Percentiles rank a stretch among this genome's conserved stretches.
phyloP scores from a whole-genome alignment of 345 rosid genomes.

The Chamaenerion angustifolium region DNA sequence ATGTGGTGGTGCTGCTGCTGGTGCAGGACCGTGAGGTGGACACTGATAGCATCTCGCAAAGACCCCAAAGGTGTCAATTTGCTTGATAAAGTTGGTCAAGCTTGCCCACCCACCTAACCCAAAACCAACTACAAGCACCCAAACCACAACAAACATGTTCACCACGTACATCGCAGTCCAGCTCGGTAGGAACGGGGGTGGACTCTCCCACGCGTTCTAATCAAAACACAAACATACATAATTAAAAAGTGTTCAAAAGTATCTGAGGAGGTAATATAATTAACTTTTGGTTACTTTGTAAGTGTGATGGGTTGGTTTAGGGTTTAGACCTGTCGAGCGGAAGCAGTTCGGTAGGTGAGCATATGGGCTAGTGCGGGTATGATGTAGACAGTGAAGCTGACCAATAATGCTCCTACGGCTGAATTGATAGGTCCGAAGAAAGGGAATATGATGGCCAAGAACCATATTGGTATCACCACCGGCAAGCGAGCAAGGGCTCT shows the following conservation, averaged over 20 bases:
- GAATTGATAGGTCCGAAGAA: conserved; percentile 31
- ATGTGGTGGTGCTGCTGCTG: too few relatives aligned
- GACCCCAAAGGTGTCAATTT: conserved; percentile 2
- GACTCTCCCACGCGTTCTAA: neutral
- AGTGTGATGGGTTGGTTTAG: too few relatives aligned
- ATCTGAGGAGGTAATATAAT: too few relatives aligned
- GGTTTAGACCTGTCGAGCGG: conserved; percentile 32
- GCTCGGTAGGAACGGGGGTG: neutral
- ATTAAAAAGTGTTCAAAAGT: too few relatives aligned
- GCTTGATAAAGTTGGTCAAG: neutral
- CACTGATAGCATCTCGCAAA: conserved; percentile 3
- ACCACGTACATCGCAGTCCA: neutral
- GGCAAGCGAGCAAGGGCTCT: conserved; percentile 26
- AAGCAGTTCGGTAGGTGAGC: conserved; percentile 24
- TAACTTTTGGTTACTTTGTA: too few relatives aligned
- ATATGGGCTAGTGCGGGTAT: conserved; percentile 28
- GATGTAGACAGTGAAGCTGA: conserved; percentile 32
- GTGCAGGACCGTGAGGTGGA: too few relatives aligned
- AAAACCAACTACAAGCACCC: conserved; percentile 4
- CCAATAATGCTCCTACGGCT: conserved; percentile 24
- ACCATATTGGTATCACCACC: conserved; percentile 28
- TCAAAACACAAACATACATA: too few relatives aligned
- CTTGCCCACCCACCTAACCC: conserved; percentile 7
- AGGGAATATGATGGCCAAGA: conserved; percentile 26
- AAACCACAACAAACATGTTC: neutral